Conservation (phyloP, 169 alveolate genomes). For the Plasmodium vinckei region DNA sequence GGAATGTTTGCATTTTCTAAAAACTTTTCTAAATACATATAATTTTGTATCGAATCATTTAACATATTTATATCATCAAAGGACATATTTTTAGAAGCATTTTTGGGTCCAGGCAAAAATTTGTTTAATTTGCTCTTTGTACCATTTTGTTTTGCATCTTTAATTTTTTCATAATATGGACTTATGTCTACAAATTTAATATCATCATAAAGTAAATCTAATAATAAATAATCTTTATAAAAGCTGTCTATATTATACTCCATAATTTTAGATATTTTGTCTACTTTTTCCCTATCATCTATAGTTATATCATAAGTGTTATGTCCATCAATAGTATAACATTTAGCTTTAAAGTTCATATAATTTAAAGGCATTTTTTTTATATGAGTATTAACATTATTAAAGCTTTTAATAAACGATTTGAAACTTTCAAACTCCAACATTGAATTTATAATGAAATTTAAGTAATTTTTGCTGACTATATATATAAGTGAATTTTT, state of each 20-base stretch:
- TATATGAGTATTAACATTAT: slow-evolving; percentile 5
- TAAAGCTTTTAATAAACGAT: slow-evolving; percentile 12
- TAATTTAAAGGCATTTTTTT: slow-evolving; percentile 24
- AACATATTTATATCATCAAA: neutral
- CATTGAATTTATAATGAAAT: slow-evolving; percentile 57
- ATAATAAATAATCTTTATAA: slow-evolving; percentile 34
- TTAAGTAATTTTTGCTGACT: slow-evolving; percentile 44
- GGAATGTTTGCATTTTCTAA: slow-evolving; percentile 32
- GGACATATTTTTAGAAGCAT: neutral
- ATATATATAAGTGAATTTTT: slow-evolving; percentile 26
- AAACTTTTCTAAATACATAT: slow-evolving; percentile 58
- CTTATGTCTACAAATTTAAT: slow-evolving; percentile 18
- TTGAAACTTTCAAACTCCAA: slow-evolving; percentile 61
- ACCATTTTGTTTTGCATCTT: neutral
- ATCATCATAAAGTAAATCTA: slow-evolving; percentile 52
- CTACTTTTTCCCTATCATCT: slow-evolving; percentile 10
- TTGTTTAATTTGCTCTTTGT: neutral
- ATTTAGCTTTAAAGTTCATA: slow-evolving; percentile 37
- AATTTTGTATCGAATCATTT: slow-evolving; percentile 35
- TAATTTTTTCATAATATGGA: slow-evolving; percentile 17
- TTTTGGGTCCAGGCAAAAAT: slow-evolving; percentile 17
- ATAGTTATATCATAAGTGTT: slow-evolving; percentile 18
- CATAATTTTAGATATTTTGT: slow-evolving; percentile 9
- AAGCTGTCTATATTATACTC: slow-evolving; percentile 2
- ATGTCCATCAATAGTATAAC: slow-evolving; percentile 28